These are phyloP conservation scores for Russula sp. DNA, from an alignment of 768 basidiomycete genomes.

Conservation along the genomic window DNA sequence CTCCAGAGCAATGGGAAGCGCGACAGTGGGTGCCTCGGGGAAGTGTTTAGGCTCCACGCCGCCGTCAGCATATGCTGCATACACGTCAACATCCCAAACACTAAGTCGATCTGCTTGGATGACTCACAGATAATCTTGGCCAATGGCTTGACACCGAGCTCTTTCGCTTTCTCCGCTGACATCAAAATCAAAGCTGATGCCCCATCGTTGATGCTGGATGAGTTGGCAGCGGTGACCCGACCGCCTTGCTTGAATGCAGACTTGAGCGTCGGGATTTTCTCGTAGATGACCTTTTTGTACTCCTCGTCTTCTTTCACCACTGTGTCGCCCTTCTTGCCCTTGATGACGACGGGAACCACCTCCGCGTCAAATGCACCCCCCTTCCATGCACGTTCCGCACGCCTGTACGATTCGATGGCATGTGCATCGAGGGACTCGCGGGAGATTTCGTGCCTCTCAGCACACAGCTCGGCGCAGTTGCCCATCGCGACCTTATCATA, in stretches of 20 bases:
- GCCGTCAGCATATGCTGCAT: constrained; percentile 87
- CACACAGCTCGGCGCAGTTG: constrained; percentile 86
- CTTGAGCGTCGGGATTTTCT: constrained; percentile 83
- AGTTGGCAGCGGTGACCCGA: constrained; percentile 93
- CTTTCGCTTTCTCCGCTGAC: constrained; percentile 87
- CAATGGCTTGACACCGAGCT: constrained; percentile 86
- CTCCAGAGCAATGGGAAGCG: constrained; percentile 81
- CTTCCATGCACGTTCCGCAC: constrained; percentile 88
- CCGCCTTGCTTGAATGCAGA: constrained; percentile 89
- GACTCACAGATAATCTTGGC: constrained; percentile 88
- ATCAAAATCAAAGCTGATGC: constrained; percentile 93
- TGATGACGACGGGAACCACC: constrained; percentile 83
- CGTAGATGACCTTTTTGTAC: constrained; percentile 92
- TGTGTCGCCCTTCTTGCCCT: constrained; percentile 90
- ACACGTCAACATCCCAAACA: not conserved
- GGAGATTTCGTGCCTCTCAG: constrained; percentile 72
- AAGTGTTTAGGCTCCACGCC: constrained; percentile 97
- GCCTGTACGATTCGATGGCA: constrained; percentile 92
- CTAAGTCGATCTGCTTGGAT: constrained; percentile 1
- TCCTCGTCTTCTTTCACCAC: constrained; percentile 94
- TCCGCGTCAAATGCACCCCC: constrained; percentile 79
- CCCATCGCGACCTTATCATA: constrained; percentile 99
- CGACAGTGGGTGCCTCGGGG: constrained; percentile 89
- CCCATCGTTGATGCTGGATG: constrained; percentile 91
- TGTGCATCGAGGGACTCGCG: constrained; percentile 86